A percentile compares a stretch with the other conserved stretches of the same genome.
These are phyloP conservation scores for Fusarium cyanostomum DNA, from an alignment of 2,329 filamentous ascomycete genomes.

Conservation along the genomic window DNA sequence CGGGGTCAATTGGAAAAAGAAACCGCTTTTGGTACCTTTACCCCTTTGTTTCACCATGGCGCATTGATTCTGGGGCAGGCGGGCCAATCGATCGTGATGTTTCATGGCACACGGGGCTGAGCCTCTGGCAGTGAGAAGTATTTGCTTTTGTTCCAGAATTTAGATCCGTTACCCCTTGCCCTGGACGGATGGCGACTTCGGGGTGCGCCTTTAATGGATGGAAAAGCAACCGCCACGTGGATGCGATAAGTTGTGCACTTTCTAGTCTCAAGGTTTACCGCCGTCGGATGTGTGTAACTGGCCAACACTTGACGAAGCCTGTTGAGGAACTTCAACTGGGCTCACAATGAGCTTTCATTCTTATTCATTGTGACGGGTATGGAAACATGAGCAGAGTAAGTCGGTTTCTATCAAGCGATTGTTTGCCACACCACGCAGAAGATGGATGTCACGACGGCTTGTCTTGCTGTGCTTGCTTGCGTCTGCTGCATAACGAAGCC, in stretches of 20 bases:
- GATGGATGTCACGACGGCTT: constrained; percentile 22
- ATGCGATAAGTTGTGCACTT: constrained; percentile 19
- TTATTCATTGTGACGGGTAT: neutral
- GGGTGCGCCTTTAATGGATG: constrained; percentile 17
- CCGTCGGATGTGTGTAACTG: constrained; percentile 3
- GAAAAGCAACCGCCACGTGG: constrained; percentile 40
- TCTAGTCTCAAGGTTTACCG: neutral
- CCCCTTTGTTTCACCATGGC: constrained; percentile 40
- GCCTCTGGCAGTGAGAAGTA: constrained; percentile 14
- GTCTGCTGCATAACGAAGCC: constrained; percentile 21
- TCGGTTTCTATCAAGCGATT: neutral
- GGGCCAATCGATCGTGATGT: constrained; percentile 39
- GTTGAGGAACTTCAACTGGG: constrained; percentile 6
- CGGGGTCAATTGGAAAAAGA: constrained; percentile 19
- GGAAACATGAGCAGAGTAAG: neutral
- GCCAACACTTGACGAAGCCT: constrained; percentile 15
- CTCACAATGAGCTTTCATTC: constrained; percentile 7
- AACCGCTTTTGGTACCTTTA: constrained; percentile 25
- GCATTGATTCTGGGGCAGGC: constrained; percentile 29
- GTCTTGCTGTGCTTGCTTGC: constrained; percentile 25
- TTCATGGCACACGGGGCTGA: constrained; percentile 32
- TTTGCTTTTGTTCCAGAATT: constrained; percentile 38
- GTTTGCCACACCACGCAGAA: constrained; percentile 13
- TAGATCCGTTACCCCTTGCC: constrained; percentile 20
- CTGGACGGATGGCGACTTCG: constrained; percentile 21